phyloP scores from a whole-genome alignment of 805 yeast genomes.

The Candida vaughaniae region DNA sequence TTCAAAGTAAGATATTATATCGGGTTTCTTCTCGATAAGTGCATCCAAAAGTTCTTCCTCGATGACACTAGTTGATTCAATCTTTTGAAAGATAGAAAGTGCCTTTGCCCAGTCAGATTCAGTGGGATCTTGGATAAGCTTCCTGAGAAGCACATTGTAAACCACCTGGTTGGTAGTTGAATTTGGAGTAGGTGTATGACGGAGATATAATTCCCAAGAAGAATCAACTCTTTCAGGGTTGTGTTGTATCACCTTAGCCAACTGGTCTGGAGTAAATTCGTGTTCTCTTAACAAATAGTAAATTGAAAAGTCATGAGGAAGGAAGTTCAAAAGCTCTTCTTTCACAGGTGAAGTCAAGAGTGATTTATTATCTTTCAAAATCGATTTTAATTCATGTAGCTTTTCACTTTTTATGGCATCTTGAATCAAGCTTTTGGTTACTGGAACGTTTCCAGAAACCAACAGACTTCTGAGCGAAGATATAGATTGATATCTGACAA shows the following conservation, averaged over 20 bases:
- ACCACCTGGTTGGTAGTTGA: not conserved
- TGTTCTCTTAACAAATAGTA: conserved; percentile 23
- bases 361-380: conserved; percentile 11
- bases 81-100: conserved; percentile 6
- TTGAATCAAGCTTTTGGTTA: conserved; percentile 8
- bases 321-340: conserved; percentile 17
- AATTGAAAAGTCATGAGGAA: conserved; percentile 26
- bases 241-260: conserved; percentile 28
- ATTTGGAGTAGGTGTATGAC: conserved; percentile 16
- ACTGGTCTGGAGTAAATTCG: conserved; percentile 14
- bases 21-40: conserved; percentile 4
- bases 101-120: conserved; percentile 13
- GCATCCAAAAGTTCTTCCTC: conserved; percentile 6
- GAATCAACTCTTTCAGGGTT: conserved; percentile 55
- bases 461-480: conserved; percentile 6
- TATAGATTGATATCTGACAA: conserved; percentile 12
- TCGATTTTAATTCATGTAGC: conserved; percentile 12
- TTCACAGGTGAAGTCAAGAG: conserved; percentile 11
- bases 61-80: not conserved
- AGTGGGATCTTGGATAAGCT: conserved; percentile 6
- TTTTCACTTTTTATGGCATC: conserved; percentile 11
- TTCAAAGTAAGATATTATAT: conserved; percentile 7
- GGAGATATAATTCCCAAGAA: conserved; percentile 48
- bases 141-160: conserved; percentile 1
- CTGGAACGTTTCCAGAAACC: conserved; percentile 6